Evolutionary conservation across 2,329 filamentous ascomycete species (phyloP).

Genomic region (Microcyclospora pomicola): DNA sequence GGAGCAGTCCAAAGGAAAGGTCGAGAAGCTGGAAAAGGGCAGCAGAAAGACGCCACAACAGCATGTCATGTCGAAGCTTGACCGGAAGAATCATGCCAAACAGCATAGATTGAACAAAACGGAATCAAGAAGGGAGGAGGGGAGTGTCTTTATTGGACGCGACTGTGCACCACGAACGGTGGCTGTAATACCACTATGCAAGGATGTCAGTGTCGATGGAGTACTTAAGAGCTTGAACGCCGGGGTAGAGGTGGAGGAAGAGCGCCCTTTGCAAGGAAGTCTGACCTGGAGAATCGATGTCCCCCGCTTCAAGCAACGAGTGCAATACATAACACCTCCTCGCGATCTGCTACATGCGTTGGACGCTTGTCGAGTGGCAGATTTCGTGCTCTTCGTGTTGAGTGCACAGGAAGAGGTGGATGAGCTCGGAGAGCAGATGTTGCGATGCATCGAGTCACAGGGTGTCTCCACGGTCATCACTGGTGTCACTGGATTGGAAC

Average conservation of each 20-base stretch:
- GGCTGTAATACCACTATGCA: constrained; percentile 72
- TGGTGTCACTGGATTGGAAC: constrained; percentile 57
- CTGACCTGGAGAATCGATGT: constrained; percentile 48
- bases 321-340: constrained; percentile 69
- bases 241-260: constrained; percentile 64
- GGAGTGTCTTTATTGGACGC: constrained; percentile 68
- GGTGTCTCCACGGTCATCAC: constrained; percentile 88
- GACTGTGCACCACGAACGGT: constrained; percentile 81
- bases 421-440: constrained; percentile 65
- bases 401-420: constrained; percentile 77
- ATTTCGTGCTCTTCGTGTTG: constrained; percentile 79
- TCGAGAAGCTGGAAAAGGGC: constrained; percentile 56
- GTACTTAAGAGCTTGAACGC: constrained; percentile 59
- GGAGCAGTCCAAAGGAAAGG: constrained; percentile 75
- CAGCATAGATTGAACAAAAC: constrained; percentile 77
- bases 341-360: constrained; percentile 63
- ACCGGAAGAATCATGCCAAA: constrained; percentile 86
- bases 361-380: constrained; percentile 75
- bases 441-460: constrained; percentile 81
- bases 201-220: constrained; percentile 44
- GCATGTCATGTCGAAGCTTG: constrained; percentile 93
- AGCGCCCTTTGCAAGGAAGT: constrained; percentile 43
- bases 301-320: constrained; percentile 86
- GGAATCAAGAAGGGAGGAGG: constrained; percentile 65
- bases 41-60: constrained; percentile 78